Conservation (phyloP, 345 rosid genomes). For the Lepidium sativum region DNA sequence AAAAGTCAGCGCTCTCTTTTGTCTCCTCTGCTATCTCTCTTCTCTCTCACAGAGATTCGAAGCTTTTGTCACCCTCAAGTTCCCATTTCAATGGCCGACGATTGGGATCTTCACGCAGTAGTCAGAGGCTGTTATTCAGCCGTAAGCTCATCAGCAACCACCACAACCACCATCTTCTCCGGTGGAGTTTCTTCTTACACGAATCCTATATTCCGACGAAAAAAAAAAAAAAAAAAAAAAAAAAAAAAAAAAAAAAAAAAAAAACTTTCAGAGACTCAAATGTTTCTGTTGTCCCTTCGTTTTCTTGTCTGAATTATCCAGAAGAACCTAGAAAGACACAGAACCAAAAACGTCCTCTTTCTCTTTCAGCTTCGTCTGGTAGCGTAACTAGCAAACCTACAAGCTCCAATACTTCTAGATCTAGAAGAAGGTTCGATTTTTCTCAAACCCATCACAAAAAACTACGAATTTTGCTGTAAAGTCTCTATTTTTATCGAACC, state of each 20-base stretch:
- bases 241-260: too few species aligned
- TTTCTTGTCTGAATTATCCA: constrained; percentile 33
- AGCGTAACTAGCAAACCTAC: constrained; percentile 33
- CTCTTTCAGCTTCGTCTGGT: constrained; percentile 26
- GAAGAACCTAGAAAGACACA: constrained; percentile 21
- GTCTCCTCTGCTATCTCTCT: constrained; percentile 34
- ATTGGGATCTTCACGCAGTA: constrained; percentile 97
- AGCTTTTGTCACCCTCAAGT: constrained; percentile 32
- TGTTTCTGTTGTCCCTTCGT: constrained; percentile 28
- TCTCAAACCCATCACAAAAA: not conserved
- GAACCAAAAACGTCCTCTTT: constrained; percentile 29
- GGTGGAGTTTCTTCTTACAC: constrained; percentile 9
- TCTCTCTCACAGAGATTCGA: constrained; percentile 32
- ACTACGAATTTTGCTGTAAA: not conserved
- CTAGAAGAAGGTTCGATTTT: constrained; percentile 69
- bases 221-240: too few species aligned
- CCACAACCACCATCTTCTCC: constrained; percentile 23
- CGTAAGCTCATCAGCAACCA: constrained; percentile 23
- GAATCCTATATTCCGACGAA: constrained; percentile 4
- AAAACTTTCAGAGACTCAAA: constrained; percentile 48
- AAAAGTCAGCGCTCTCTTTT: constrained; percentile 88
- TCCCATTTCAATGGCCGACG: constrained; percentile 47
- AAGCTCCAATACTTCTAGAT: constrained; percentile 47
- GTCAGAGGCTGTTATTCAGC: constrained; percentile 70
- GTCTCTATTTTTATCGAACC: too few species aligned